phyloP scores from a whole-genome alignment of 2,329 filamentous ascomycete genomes.

The Neopestalotiopsis sp. region DNA sequence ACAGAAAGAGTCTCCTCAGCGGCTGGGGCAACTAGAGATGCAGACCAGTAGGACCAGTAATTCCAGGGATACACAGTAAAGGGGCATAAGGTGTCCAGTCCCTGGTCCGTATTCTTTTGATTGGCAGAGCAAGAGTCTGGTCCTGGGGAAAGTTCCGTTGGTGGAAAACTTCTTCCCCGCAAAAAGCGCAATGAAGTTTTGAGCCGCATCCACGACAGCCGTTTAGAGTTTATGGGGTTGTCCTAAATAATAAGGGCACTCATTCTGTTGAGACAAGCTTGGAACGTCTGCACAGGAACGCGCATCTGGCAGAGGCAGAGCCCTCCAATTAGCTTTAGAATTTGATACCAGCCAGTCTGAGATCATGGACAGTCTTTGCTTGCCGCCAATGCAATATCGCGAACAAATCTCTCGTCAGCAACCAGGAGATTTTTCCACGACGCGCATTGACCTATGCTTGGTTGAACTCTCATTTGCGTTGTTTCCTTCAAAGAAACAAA shows the following conservation, averaged over 20 bases:
- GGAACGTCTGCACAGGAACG: too few species aligned
- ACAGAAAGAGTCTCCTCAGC: not conserved
- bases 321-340: not conserved
- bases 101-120: not conserved
- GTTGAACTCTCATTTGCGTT: not conserved
- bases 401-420: not conserved
- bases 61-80: not conserved
- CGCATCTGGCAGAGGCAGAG: not conserved
- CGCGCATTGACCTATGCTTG: not conserved
- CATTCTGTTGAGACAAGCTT: not conserved
- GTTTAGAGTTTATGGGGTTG: not conserved
- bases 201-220: not conserved
- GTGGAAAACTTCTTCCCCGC: not conserved
- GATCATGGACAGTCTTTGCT: not conserved
- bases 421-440: not conserved
- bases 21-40: not conserved
- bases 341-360: not conserved
- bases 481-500: not conserved
- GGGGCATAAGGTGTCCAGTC: not conserved
- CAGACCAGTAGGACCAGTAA: not conserved
- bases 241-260: not conserved
- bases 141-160: not conserved
- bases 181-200: not conserved
- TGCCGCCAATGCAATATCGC: not conserved
- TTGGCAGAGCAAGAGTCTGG: not conserved